Conservation (phyloP, 192 early-diverging fungal species). For the Coemansia sp. region DNA sequence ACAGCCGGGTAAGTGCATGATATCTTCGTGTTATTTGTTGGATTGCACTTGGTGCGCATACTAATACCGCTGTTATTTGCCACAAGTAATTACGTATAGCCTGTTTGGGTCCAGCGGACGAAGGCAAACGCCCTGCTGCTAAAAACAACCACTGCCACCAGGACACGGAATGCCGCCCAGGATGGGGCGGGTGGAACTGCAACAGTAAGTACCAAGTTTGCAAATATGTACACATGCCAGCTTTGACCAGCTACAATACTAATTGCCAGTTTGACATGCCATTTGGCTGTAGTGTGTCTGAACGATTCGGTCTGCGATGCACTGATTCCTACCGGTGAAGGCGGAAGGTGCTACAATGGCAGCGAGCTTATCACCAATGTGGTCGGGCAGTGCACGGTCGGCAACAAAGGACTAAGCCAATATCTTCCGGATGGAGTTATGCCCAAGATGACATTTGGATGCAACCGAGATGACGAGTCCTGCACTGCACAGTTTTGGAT, state of each 20-base stretch:
- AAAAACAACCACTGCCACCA: conserved; percentile 50
- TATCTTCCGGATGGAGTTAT: conserved; percentile 57
- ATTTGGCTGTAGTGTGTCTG: conserved; percentile 61
- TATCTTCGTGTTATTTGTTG: neutral
- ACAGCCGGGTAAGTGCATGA: conserved; percentile 50
- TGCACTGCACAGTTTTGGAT: conserved; percentile 88
- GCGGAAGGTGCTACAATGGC: conserved; percentile 73
- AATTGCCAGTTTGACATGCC: neutral
- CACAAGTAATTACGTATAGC: conserved; percentile 54
- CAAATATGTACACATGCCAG: too few species aligned
- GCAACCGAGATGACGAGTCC: conserved; percentile 53
- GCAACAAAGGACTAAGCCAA: conserved; percentile 56
- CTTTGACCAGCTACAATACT: too few species aligned
- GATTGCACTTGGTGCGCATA: too few species aligned
- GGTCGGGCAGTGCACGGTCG: conserved; percentile 70
- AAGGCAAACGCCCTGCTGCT: conserved; percentile 56
- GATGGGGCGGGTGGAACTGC: conserved; percentile 94
- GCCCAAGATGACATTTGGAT: conserved; percentile 76
- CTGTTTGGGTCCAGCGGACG: conserved; percentile 67
- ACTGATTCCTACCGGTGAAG: conserved; percentile 62
- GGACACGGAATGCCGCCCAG: conserved; percentile 72
- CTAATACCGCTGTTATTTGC: too few species aligned
- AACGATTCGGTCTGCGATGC: conserved; percentile 62
- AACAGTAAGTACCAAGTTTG: conserved; percentile 55
- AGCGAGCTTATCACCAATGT: conserved; percentile 65